Evolutionary conservation across 805 yeast genomes (phyloP), one percentile per base, ranked within the genome.

Genomic region (Torulaspora microellipsoides): DNA sequence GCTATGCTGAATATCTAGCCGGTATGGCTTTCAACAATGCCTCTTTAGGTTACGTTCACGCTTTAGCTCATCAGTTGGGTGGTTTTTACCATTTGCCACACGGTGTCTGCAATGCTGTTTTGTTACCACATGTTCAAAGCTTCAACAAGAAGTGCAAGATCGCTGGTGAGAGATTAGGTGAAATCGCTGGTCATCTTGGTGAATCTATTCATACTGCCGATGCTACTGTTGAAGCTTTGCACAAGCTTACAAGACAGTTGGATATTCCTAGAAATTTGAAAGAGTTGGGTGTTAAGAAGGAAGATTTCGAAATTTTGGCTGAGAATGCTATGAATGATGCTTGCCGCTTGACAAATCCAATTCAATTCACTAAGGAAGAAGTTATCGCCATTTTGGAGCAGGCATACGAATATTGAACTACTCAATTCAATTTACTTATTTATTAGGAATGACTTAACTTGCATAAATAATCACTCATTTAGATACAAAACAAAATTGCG

Each of bases 1-100:
- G 71, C 31, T 58, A 70, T 25, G 75, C 73, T 4, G 72, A 73
- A 20, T 70, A 72, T 17, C 59, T 70, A 27, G 75, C 73, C 6
- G 75, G 74, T 14, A 64, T 70, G 42, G 74, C 75, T 17, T 70
- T 70, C 52, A 73, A 72, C 34, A 70, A 70, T 40, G 74, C 75
- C 28, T 54, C 57, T 27, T 38, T 15, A 69, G 75, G 40, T 69
- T 70, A 45, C 68, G 71, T 58, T 53, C 71, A 44, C 63, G 74
- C 61, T 66, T 64, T 52, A 69, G 75, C 47, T 53, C 71, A 40
- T 64, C 73, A 38, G 66, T 52, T 58, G 51, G 47, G 71, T 62
- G 36, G 73, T 59, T 51, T 69, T 62, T 52, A 66, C 68, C 39
- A 68, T 65, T 39, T 70, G 37, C 75, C 75, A 10, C 75, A 70